Conservation (phyloP, 192 early-diverging fungal genomes). For the Coemansia sp. region DNA sequence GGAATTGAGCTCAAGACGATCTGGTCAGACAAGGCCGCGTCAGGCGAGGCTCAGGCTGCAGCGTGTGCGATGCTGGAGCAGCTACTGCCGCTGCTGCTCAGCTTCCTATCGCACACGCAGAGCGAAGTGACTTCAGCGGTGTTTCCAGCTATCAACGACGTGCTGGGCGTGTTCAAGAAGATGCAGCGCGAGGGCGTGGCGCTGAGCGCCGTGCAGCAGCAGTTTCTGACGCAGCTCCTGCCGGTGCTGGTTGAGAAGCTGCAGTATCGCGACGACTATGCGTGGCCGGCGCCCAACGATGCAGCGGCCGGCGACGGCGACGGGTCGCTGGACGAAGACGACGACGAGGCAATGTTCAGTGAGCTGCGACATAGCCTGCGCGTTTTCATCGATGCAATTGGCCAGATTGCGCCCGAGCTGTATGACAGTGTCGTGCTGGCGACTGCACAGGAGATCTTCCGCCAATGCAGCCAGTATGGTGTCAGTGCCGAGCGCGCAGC, state of each 20-base stretch:
- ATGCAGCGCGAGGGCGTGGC: conserved; percentile 37
- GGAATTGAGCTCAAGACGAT: conserved; percentile 41
- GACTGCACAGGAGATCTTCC: conserved; percentile 37
- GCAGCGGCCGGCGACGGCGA: conserved; percentile 50
- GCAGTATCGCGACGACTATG: conserved; percentile 86
- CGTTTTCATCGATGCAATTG: conserved; percentile 74
- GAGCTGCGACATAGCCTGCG: conserved; percentile 60
- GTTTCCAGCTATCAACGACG: conserved; percentile 74
- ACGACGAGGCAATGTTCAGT: conserved; percentile 55
- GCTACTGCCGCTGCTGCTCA: conserved; percentile 75
- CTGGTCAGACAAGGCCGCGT: conserved; percentile 37
- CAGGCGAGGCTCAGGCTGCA: conserved; percentile 38
- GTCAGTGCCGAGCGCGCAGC: conserved; percentile 41
- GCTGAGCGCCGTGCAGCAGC: conserved; percentile 25
- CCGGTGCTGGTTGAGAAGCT: conserved; percentile 76
- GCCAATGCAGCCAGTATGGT: conserved; percentile 49
- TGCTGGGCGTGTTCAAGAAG: conserved; percentile 64
- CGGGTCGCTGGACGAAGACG: conserved; percentile 73
- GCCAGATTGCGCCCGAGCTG: conserved; percentile 54
- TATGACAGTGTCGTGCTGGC: conserved; percentile 43
- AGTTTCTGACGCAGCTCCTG: conserved; percentile 36
- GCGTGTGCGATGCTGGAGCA: conserved; percentile 69
- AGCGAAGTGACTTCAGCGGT: conserved; percentile 78
- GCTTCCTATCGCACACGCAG: conserved; percentile 76
- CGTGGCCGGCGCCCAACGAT: conserved; percentile 51